These are phyloP conservation scores for Colletotrichum cordylinicola DNA, from an alignment of 2,329 filamentous ascomycete genomes.

Conservation along the genomic window DNA sequence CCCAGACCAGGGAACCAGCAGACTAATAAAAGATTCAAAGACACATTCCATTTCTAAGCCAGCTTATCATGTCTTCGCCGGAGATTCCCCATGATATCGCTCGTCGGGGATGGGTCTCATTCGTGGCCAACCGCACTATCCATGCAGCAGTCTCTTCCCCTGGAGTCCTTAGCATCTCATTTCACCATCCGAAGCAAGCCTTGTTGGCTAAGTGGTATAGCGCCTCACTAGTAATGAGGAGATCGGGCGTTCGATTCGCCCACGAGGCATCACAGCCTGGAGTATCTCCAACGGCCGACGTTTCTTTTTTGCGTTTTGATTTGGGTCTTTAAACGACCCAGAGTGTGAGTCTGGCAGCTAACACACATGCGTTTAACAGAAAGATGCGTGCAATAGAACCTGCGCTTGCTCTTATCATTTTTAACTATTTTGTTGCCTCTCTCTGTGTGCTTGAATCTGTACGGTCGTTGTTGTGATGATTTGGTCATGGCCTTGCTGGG, in stretches of 20 bases:
- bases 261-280: background rate
- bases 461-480: background rate
- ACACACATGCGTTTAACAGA: background rate
- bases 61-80: background rate
- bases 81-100: background rate
- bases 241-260: conserved; percentile 22
- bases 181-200: background rate
- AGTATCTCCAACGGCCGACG: background rate
- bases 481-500: background rate
- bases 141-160: background rate
- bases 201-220: conserved; percentile 23
- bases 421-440: background rate
- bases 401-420: background rate
- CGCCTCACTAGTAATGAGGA: conserved; percentile 23
- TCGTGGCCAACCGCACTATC: background rate
- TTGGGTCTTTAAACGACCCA: background rate
- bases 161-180: background rate
- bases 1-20: background rate
- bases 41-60: background rate
- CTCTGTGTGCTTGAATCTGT: background rate
- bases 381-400: background rate
- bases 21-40: background rate
- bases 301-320: background rate
- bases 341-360: background rate
- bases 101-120: background rate